phyloP scores from a whole-genome alignment of 257 asterid genomes.

The Osmanthus fragrans region DNA sequence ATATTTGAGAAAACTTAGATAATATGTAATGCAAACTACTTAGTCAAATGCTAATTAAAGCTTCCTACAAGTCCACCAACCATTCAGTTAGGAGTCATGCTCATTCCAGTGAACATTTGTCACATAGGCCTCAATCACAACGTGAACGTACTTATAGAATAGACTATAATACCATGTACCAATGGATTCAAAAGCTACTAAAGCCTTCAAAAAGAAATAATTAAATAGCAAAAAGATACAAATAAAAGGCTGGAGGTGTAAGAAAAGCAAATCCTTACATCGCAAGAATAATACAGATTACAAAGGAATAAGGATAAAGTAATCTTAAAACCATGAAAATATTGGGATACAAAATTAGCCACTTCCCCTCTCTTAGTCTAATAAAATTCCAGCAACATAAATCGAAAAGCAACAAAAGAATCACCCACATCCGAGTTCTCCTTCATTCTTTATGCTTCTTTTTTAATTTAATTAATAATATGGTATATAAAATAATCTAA shows the following conservation, averaged over 20 bases:
- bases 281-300: slow-evolving; percentile 23
- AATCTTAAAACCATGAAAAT: slow-evolving; percentile 1
- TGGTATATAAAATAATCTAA: slow-evolving; percentile 4
- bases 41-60: background rate
- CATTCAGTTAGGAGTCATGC: background rate
- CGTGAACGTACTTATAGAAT: background rate
- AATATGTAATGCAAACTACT: background rate
- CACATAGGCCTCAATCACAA: background rate
- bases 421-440: slow-evolving; percentile 27
- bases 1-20: background rate
- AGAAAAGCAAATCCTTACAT: slow-evolving; percentile 24
- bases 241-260: slow-evolving; percentile 30
- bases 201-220: slow-evolving; percentile 1
- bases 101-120: background rate
- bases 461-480: slow-evolving; percentile 21
- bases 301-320: slow-evolving; percentile 9
- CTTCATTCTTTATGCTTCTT: slow-evolving; percentile 12
- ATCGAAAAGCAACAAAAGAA: slow-evolving; percentile 22
- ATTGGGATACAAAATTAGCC: background rate
- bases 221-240: slow-evolving; percentile 11
- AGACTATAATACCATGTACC: background rate
- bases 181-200: background rate
- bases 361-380: background rate
- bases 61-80: background rate
- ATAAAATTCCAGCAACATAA: slow-evolving; percentile 12